phyloP scores from a whole-genome alignment of 768 basidiomycete genomes.

The Agrocybe praecox region DNA sequence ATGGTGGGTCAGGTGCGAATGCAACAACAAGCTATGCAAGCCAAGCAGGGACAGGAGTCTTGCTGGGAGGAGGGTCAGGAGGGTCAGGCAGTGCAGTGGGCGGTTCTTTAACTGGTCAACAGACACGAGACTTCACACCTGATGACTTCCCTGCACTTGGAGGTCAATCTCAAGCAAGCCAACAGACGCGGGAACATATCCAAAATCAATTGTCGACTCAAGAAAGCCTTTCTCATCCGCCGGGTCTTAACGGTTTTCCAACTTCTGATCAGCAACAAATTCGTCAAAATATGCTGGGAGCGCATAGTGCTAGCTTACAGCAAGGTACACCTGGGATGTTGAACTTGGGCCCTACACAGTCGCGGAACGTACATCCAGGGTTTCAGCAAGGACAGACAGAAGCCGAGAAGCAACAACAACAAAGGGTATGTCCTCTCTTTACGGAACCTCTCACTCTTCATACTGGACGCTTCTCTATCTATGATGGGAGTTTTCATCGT shows the following conservation, averaged over 20 bases:
- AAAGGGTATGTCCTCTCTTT: slow-evolving; percentile 52
- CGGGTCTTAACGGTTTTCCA: slow-evolving; percentile 75
- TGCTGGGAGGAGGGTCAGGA: slow-evolving; percentile 43
- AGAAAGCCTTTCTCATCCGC: slow-evolving; percentile 61
- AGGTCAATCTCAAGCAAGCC: slow-evolving; percentile 50
- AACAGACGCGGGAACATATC: slow-evolving; percentile 32
- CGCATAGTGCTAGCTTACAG: slow-evolving; percentile 40
- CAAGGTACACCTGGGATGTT: slow-evolving; percentile 68
- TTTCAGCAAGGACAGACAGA: slow-evolving; percentile 64
- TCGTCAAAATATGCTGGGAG: slow-evolving; percentile 59
- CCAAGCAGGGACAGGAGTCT: slow-evolving; percentile 73
- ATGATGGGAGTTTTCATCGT: not conserved
- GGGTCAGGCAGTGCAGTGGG: slow-evolving; percentile 40
- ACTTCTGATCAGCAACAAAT: slow-evolving; percentile 55
- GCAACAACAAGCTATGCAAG: slow-evolving; percentile 77
- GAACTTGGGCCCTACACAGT: slow-evolving; percentile 47
- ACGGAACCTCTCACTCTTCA: not conserved
- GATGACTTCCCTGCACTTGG: slow-evolving; percentile 91
- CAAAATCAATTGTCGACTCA: slow-evolving; percentile 35
- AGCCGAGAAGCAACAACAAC: slow-evolving; percentile 62
- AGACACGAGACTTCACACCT: slow-evolving; percentile 74
- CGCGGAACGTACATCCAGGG: slow-evolving; percentile 51
- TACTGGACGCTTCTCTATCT: not conserved
- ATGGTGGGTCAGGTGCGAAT: slow-evolving; percentile 33
- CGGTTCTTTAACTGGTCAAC: slow-evolving; percentile 35